phyloP scores from a whole-genome alignment of 2,329 filamentous ascomycete species.

The Nannizzia gypsea region DNA sequence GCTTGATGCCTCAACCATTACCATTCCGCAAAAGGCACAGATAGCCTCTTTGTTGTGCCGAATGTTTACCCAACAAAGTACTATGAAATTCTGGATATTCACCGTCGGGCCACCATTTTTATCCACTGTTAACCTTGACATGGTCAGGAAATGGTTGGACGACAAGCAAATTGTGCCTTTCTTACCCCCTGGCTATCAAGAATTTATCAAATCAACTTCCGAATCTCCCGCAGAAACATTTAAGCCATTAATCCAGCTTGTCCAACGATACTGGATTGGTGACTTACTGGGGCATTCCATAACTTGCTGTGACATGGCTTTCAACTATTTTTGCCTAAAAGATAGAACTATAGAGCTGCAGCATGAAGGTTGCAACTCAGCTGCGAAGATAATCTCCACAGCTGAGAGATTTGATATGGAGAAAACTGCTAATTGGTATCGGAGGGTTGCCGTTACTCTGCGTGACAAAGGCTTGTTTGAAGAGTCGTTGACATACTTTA shows the following conservation, averaged over 20 bases:
- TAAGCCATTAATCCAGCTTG: slow-evolving; percentile 4
- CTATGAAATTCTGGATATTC: slow-evolving; percentile 4
- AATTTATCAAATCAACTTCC: not conserved
- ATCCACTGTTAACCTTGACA: not conserved
- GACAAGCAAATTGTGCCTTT: not conserved
- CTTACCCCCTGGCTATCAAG: not conserved
- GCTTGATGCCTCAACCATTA: not conserved
- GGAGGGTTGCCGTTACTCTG: slow-evolving; percentile 12
- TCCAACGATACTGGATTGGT: slow-evolving; percentile 8
- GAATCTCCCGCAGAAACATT: slow-evolving; percentile 2
- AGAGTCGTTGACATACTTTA: slow-evolving; percentile 11
- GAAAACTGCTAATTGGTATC: slow-evolving; percentile 13
- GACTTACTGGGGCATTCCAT: not conserved
- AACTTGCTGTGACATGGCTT: not conserved
- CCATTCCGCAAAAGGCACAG: not conserved
- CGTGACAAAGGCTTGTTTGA: slow-evolving; percentile 11
- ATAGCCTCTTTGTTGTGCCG: not conserved
- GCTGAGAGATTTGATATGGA: slow-evolving; percentile 13
- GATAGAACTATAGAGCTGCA: not conserved
- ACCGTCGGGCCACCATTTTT: not conserved
- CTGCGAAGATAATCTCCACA: slow-evolving; percentile 6
- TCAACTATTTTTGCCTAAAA: not conserved
- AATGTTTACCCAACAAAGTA: slow-evolving; percentile 4
- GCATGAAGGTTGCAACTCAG: not conserved
- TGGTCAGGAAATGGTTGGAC: not conserved